Evolutionary conservation across 768 basidiomycete genomes (phyloP), one percentile per base, ranked within the genome.

Genomic region (Russula olivacea): DNA sequence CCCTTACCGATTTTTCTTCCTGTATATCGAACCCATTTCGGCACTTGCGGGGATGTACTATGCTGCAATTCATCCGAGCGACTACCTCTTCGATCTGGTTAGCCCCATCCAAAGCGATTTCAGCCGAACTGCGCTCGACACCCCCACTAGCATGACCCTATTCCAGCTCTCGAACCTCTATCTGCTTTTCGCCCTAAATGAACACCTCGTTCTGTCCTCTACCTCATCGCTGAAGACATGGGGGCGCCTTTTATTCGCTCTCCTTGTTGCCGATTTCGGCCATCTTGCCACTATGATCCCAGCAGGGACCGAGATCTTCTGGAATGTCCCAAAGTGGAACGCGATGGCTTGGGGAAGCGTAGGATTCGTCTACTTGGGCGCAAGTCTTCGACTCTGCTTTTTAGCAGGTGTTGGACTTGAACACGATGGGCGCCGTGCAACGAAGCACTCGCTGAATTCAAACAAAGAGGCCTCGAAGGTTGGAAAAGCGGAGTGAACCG

Each of bases 281-380:
- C 80, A 82, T 68, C 71, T 82, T 11, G 62, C 72, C 36, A 78
- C 76, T 41, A 79, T 81, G 77, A 71, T 73, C 10, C 78, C 80
- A 14, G 71, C 78, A 10, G 80, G 78, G 21, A 59, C 55, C 6
- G 75, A 74, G 12, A 75, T 79, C 23, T 81, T 76, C 65, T 76
- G 78, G 76, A 70, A 71, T 21, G 71, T 78, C n/a, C 74, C 74
- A 76, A 74, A 73, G 43, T 82, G 80, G 80, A 80, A 80, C 65
- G 79, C 79, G 56, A 81, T 82, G 81, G 72, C 74, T 25, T 82
- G 78, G 79, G 80, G 81, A 0, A 81, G 80, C 51, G 76, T 81
- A n/a, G 80, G 79, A 14, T 81, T 81, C 51, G 81, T 81, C 9
- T 82, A 81, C 59, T 52, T 73, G 12, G 81, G 81, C 1, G 40